Evolutionary conservation across 2,329 filamentous ascomycete species (phyloP), one percentile per base, ranked within the genome.

Genomic region (Paraconiothyrium sp.): DNA sequence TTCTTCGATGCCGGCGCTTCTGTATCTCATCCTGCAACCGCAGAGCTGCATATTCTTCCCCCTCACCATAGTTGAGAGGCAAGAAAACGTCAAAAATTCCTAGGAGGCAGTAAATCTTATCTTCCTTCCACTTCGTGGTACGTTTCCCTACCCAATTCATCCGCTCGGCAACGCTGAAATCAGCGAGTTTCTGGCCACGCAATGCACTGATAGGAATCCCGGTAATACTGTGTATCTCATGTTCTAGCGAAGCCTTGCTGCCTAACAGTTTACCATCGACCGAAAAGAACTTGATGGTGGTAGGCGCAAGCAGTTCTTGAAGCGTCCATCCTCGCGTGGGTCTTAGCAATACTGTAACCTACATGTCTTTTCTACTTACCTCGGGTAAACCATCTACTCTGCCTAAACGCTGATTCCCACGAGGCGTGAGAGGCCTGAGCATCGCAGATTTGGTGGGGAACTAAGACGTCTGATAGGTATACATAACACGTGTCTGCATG

Each of bases 191-290:
- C 14, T 48, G 46, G 14, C 46, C 46, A 30, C 46, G 24, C 10
- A 48, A 32, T 30, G 46, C 46, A n/a, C 13, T 32, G n/a, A 32
- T 32, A 32, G 59, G 46, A 39, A 61, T 61, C 4, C 41, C 39
- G 16, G 54, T 61, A 46, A 58, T 57, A 11, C 58, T 39, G 11
- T 54, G 30, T 20, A 61, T 48, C 30, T 48, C 35, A 37, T 50
- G 63, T 54, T 65, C 60, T 35, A 67, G 43, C 39, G 51, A 60
- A 49, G 56, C 30, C 43, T 59, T 67, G 37, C 50, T 54, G 22
- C 64, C 63, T 34, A 67, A 39, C 16, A 11, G 37, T 20, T 56
- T 39, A 24, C 57, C 57, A 7, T 59, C 48, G 39, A 30, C 4
- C 10, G 51, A 60, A 35, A 57, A 63, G 50, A 63, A 63, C 16